Evolutionary conservation across 75 land plant genomes (phyloP).

Genomic region (Selaginella moellendorffii): DNA sequence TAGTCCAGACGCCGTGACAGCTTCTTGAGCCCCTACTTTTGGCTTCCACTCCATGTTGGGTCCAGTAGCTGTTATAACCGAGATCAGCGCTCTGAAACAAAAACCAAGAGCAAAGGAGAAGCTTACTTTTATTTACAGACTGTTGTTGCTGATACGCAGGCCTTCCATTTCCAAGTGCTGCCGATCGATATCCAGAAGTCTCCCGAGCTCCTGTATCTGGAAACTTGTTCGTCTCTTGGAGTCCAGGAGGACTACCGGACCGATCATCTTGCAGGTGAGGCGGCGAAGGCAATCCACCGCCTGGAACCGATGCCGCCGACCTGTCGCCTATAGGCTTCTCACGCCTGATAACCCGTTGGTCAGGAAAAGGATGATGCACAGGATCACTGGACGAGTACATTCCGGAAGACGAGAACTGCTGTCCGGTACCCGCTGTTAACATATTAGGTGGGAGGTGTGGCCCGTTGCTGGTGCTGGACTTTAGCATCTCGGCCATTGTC

Average conservation of each 20-base stretch:
- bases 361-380: neutral
- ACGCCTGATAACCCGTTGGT: neutral
- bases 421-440: neutral
- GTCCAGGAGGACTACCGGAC: neutral
- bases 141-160: neutral
- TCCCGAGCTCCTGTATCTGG: neutral
- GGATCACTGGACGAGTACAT: conserved; percentile 4
- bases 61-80: conserved; percentile 22
- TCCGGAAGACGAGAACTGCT: neutral
- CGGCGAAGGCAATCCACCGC: neutral
- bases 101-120: conserved; percentile 14
- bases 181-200: neutral
- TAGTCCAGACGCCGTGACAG: neutral
- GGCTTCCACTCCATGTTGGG: conserved; percentile 85
- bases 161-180: neutral
- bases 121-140: neutral
- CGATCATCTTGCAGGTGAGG: neutral
- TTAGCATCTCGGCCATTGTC: conserved; percentile 5
- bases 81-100: too few species aligned
- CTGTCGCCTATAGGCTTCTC: neutral
- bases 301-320: neutral
- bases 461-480: neutral
- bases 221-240: neutral
- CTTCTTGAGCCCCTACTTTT: conserved; percentile 23
- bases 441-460: neutral